Evolutionary conservation across 2,329 filamentous ascomycete species (phyloP).

Genomic region (Hymenoscyphus repandus): DNA sequence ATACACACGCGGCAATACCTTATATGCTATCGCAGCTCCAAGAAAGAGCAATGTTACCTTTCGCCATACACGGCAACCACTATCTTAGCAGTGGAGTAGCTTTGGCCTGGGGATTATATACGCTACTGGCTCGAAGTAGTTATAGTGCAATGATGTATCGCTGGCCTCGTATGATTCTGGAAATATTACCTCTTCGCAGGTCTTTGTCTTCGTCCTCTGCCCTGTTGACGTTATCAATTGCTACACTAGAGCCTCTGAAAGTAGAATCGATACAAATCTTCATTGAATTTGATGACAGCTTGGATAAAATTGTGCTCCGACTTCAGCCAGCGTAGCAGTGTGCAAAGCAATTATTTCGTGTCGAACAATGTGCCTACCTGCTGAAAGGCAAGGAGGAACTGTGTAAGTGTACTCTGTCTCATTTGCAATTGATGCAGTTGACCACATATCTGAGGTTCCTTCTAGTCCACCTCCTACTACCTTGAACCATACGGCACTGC

Average conservation of each 20-base stretch:
- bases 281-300: conserved; percentile 37
- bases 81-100: conserved; percentile 41
- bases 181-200: conserved; percentile 21
- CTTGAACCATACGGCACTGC: conserved; percentile 19
- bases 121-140: conserved; percentile 29
- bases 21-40: background rate
- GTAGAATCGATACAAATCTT: conserved; percentile 37
- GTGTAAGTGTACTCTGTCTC: conserved; percentile 34
- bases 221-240: conserved; percentile 11
- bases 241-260: conserved; percentile 33
- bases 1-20: background rate
- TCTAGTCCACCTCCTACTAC: conserved; percentile 9
- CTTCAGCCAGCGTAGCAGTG: conserved; percentile 3
- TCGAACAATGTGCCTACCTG: conserved; percentile 35
- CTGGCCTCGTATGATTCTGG: conserved; percentile 31
- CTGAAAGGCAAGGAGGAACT: conserved; percentile 44
- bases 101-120: conserved; percentile 45
- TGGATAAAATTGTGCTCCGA: conserved; percentile 23
- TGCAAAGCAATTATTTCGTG: conserved; percentile 29
- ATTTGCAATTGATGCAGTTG: conserved; percentile 8
- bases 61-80: too few species aligned
- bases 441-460: conserved; percentile 14
- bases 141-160: conserved; percentile 29
- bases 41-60: too few species aligned
- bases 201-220: conserved; percentile 5